phyloP scores from a whole-genome alignment of 345 rosid species.

The Cardamine resedifolia region DNA sequence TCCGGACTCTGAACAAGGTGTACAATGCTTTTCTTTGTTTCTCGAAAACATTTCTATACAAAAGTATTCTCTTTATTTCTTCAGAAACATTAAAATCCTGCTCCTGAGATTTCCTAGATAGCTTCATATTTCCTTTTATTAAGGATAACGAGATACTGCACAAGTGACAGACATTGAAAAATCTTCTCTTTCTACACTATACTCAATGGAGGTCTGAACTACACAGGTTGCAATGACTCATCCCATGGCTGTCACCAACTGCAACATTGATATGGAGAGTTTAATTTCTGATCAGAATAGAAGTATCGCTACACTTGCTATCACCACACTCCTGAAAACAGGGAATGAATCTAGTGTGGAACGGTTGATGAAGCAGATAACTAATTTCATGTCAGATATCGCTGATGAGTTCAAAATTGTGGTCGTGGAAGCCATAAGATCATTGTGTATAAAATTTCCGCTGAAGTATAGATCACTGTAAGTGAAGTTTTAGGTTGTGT shows the following conservation, averaged over 20 bases:
- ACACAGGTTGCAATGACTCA: slow-evolving; percentile 97
- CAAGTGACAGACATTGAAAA: neutral
- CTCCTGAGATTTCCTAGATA: neutral
- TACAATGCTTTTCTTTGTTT: slow-evolving; percentile 4
- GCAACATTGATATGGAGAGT: slow-evolving; percentile 99
- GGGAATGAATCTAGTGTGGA: slow-evolving; percentile 99
- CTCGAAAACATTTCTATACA: slow-evolving; percentile 3
- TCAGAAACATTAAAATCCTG: neutral
- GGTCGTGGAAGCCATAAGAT: slow-evolving; percentile 97
- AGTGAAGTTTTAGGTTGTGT: slow-evolving; percentile 36
- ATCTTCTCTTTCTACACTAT: neutral
- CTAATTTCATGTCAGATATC: slow-evolving; percentile 96
- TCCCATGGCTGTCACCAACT: slow-evolving; percentile 98
- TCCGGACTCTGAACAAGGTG: slow-evolving; percentile 97
- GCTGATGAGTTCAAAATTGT: slow-evolving; percentile 99
- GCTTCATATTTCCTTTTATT: slow-evolving; percentile 2
- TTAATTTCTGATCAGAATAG: slow-evolving; percentile 96
- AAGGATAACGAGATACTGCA: slow-evolving; percentile 9
- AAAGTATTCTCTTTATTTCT: slow-evolving; percentile 1
- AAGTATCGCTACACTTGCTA: slow-evolving; percentile 98
- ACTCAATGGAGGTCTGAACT: slow-evolving; percentile 10
- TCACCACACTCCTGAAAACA: slow-evolving; percentile 93
- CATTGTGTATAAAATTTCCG: slow-evolving; percentile 93
- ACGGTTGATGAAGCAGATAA: slow-evolving; percentile 97
- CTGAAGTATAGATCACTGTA: slow-evolving; percentile 93